phyloP scores from a whole-genome alignment of 345 rosid species.

The Limnanthes douglasii region DNA sequence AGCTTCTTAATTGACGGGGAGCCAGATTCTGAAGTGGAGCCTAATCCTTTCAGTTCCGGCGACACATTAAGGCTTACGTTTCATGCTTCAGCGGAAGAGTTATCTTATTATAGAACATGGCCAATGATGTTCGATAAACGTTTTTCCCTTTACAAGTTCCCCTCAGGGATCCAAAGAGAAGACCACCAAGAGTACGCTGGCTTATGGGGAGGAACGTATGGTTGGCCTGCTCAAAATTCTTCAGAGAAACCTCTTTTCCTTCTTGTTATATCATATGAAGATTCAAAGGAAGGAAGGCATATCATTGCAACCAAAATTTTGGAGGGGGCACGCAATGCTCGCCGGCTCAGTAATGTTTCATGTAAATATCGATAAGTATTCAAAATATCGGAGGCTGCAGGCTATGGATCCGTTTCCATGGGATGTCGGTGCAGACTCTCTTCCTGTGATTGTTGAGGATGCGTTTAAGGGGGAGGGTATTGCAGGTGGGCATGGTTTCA shows the following conservation, averaged over 20 bases:
- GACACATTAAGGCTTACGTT: conserved; percentile 45
- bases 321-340: conserved; percentile 86
- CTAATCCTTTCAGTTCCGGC: conserved; percentile 36
- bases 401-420: conserved; percentile 53
- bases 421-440: conserved; percentile 40
- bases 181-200: conserved; percentile 59
- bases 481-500: conserved; percentile 79
- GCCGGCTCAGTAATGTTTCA: conserved; percentile 84
- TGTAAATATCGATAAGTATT: conserved; percentile 52
- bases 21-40: conserved; percentile 25
- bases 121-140: conserved; percentile 66
- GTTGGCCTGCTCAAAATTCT: conserved; percentile 71
- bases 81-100: conserved; percentile 29
- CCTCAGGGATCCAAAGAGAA: conserved; percentile 26
- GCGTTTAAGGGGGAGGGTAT: conserved; percentile 65
- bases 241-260: conserved; percentile 60
- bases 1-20: conserved; percentile 14
- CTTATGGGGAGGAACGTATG: conserved; percentile 79
- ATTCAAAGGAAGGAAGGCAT: conserved; percentile 25
- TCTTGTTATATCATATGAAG: conserved; percentile 62
- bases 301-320: conserved; percentile 79
- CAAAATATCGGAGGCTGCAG: too few species aligned
- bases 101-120: conserved; percentile 73
- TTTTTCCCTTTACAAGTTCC: conserved; percentile 70
- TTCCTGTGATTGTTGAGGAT: conserved; percentile 25